Evolutionary conservation across 352 stramenopile species (phyloP), one percentile per base, ranked within the genome.

Genomic region (Globisporangium takayamanum): DNA sequence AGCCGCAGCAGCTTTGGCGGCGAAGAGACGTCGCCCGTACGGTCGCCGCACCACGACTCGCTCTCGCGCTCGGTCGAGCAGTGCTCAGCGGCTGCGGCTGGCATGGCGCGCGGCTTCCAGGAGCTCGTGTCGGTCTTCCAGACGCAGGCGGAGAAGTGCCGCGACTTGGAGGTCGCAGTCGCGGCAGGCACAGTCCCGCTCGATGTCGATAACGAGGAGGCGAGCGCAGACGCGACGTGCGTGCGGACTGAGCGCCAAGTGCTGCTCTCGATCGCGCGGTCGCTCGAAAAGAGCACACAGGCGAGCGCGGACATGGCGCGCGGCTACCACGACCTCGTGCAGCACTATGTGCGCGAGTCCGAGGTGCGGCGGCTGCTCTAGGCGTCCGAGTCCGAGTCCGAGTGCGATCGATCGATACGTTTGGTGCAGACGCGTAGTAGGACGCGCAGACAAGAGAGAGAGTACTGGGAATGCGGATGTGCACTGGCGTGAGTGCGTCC

Each of bases 41-140:
- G 20, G 1, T 14, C 46, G 37, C 20, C 26, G 25, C 57, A 20
- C 30, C 41, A 42, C 28, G 57, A 57, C 18, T 53, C 68, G 30
- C 59, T 87, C 36, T 53, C 62, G 18, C 72, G 55, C 33, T 80
- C 76, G 4, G 72, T 87, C 26, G 72, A 84, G 64, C 72, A 84
- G 46, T 78, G 76, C 25, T 74, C 74, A 3, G 62, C 65, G 44
- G 72, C 76, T 22, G 74, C 74, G 22, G 76, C 74, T 1, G 66
- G 63, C 26, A 77, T 77, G 72, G 67, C 69, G 45, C 63, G 64
- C 28, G 72, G 69, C 45, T 77, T 80, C 51, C 69, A 80, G 57
- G 72, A 80, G 44, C 64, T 80, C 26, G 66, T 70, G 16, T 16
- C 36, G 8, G 63, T 76, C 41, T 76, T 78, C 52, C 67, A 78